Evolutionary conservation across 192 early-diverging fungal genomes (phyloP), one percentile per base, ranked within the genome.

Genomic region (Coemansia sp.): DNA sequence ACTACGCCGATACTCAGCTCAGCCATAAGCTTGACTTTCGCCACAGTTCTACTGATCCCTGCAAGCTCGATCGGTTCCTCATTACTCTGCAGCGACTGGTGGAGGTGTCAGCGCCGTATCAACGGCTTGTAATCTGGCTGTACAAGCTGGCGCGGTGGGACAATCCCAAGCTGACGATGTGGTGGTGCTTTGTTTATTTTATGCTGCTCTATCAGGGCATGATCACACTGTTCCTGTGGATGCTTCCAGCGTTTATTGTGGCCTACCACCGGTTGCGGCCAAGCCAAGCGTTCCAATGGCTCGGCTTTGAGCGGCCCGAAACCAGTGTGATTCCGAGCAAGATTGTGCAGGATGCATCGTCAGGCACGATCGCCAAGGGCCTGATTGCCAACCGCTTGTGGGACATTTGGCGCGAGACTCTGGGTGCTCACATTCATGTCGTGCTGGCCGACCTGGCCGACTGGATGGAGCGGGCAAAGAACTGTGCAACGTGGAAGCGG

Each of bases 401-500:
- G 80, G 75, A 76, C 21, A 67, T 77, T 21, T 82, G 80, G 80
- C 75, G 70, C 51, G 72, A 77, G 25, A 77, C 73, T 22, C 59
- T 82, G 60, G 80, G 80, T 43, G 56, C 80, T 3, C 75, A 73
- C 35, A 43, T 71, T 59, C 80, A 82, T 41, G 49, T 82, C 11
- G 56, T 73, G 2, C 59, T 82, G 38, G 75, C 80, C 9, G 80
- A 82, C 14, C 35, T 77, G 60, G 68, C 80, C 5, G 80, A 82
- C 56, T 82, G 67, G 75, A 73, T 82, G 75, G 80, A 82, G 65
- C 63, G 80, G 17, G 74, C 74, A 17, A 82, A 82, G 56, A 82
- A 82, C 62, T 73, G 80, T 62, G 73, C 63, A 1, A 77, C 73
- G 0, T 82, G 80, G 80, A 70, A 68, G 72, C 75, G 75, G n/a